Evolutionary conservation across 225 moss, liverwort and hornwort genomes (phyloP).

Genomic region (Pseudoscleropodium purum): DNA sequence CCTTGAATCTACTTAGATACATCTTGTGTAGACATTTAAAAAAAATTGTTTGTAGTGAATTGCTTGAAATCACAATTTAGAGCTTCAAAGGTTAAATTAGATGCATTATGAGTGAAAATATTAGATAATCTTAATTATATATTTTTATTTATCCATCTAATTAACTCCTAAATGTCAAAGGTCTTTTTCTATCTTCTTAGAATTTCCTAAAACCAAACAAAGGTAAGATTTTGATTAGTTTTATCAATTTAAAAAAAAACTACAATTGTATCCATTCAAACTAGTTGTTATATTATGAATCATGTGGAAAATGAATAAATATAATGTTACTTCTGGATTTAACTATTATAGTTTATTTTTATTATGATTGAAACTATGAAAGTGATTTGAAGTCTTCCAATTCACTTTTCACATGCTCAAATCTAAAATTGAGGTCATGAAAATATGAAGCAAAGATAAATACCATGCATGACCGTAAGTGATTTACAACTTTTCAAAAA

Average conservation of each 20-base stretch:
- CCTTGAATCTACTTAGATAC: too few species aligned
- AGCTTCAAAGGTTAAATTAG: not conserved
- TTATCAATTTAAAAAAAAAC: not conserved
- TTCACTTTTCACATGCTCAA: not conserved
- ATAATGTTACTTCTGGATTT: not conserved
- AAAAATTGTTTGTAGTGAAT: too few species aligned
- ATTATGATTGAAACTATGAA: rapidly evolving
- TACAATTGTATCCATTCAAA: rapidly evolving
- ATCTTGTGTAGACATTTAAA: too few species aligned
- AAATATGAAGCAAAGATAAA: not conserved
- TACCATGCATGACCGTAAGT: not conserved
- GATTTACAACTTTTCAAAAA: not conserved
- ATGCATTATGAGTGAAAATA: not conserved
- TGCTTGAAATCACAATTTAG: too few species aligned
- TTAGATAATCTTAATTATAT: not conserved
- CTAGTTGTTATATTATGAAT: rapidly evolving
- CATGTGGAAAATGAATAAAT: rapidly evolving
- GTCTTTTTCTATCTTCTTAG: rapidly evolving
- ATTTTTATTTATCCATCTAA: not conserved
- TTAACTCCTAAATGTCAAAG: not conserved
- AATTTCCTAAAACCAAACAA: not conserved
- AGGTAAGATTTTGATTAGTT: not conserved
- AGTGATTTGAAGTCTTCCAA: not conserved
- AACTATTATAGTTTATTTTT: not conserved
- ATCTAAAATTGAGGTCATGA: not conserved